These are phyloP conservation scores for Saturnispora mendoncae DNA, from an alignment of 805 yeast genomes.

Conservation along the genomic window DNA sequence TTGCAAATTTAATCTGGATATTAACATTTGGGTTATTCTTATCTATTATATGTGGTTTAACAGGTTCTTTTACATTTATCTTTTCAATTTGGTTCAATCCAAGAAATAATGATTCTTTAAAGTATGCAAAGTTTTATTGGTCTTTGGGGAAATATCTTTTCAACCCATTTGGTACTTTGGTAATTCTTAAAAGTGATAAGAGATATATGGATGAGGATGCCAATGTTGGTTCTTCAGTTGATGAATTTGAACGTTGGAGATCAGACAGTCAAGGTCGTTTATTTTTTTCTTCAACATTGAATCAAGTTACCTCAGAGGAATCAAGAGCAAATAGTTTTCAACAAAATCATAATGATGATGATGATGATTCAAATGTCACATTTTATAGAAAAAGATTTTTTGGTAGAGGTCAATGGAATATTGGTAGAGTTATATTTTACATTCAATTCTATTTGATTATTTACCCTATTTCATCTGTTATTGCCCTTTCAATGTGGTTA, in stretches of 20 bases:
- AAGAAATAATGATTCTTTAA: constrained; percentile 39
- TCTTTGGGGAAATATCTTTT: constrained; percentile 63
- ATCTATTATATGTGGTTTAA: constrained; percentile 41
- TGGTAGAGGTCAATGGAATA: constrained; percentile 88
- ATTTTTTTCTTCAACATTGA: constrained; percentile 62
- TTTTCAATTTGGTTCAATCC: constrained; percentile 37
- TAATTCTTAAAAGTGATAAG: constrained; percentile 66
- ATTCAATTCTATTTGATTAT: constrained; percentile 57
- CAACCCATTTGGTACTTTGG: constrained; percentile 86
- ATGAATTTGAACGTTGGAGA: constrained; percentile 87
- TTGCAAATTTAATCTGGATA: constrained; percentile 70
- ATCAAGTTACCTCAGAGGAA: constrained; percentile 10
- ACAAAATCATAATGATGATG: constrained; percentile 12
- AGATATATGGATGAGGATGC: constrained; percentile 81
- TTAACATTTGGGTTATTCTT: constrained; percentile 61
- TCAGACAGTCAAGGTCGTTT: constrained; percentile 66
- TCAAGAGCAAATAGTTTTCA: constrained; percentile 6
- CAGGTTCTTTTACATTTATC: constrained; percentile 39
- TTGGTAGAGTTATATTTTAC: constrained; percentile 74
- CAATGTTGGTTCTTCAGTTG: constrained; percentile 75
- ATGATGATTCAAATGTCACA: constrained; percentile 24
- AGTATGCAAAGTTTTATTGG: constrained; percentile 54
- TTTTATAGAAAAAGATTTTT: constrained; percentile 45
- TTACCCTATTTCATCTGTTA: constrained; percentile 53
- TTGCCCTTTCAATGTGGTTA: constrained; percentile 67